phyloP scores from a whole-genome alignment of 306 rosid species.

The Echinosophora koreensis region DNA sequence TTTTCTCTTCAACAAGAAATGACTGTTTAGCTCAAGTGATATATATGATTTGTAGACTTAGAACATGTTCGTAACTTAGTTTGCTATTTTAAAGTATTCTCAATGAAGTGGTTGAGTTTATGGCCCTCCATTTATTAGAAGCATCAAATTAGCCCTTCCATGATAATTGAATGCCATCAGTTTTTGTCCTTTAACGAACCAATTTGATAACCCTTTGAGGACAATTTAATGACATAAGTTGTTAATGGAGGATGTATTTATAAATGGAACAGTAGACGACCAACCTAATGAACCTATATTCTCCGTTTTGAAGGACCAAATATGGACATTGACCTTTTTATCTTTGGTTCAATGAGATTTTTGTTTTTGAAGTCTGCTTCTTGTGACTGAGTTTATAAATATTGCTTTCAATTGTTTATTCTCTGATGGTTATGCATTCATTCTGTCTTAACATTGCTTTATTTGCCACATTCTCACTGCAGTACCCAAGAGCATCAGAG shows the following conservation, averaged over 20 bases:
- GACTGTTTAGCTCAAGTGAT: neutral
- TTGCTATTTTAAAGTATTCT: conserved; percentile 22
- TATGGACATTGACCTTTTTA: neutral
- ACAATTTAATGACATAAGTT: neutral
- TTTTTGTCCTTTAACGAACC: neutral
- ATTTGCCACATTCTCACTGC: conserved; percentile 48
- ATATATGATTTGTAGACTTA: no score
- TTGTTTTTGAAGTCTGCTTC: conserved; percentile 13
- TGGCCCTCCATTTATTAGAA: neutral
- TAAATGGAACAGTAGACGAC: neutral
- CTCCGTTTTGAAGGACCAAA: neutral
- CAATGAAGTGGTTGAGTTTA: conserved; percentile 34
- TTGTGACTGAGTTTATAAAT: neutral
- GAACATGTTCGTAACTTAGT: conserved; percentile 32
- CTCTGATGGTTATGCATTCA: conserved; percentile 17
- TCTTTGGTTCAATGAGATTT: conserved; percentile 17
- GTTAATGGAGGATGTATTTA: neutral
- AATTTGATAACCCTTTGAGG: neutral
- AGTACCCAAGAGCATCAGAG: conserved; percentile 81
- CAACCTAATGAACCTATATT: neutral
- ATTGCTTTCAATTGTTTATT: neutral
- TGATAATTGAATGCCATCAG: conserved; percentile 1
- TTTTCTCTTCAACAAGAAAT: neutral
- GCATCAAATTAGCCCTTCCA: neutral
- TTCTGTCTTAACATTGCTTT: no score